These are phyloP conservation scores for Hypericum perforatum DNA, from an alignment of 345 rosid genomes.

Conservation along the genomic window DNA sequence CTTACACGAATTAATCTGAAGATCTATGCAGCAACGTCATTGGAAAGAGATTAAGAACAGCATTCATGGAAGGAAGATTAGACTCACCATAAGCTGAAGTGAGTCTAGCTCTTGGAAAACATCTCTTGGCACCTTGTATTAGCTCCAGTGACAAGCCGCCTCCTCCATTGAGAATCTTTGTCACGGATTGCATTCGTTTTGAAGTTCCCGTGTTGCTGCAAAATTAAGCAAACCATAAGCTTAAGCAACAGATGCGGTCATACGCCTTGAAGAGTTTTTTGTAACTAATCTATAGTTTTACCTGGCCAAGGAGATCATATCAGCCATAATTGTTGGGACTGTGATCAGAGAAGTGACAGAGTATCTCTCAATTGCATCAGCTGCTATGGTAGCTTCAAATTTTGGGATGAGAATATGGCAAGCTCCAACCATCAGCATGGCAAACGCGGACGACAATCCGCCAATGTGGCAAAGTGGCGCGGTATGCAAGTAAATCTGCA, in stretches of 20 bases:
- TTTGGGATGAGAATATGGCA: constrained; percentile 65
- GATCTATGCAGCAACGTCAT: neutral
- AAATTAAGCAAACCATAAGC: constrained; percentile 9
- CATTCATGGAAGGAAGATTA: constrained; percentile 7
- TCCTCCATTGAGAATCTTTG: constrained; percentile 77
- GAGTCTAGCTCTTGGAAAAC: constrained; percentile 59
- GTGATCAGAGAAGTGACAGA: constrained; percentile 70
- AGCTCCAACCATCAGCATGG: constrained; percentile 88
- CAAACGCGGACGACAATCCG: constrained; percentile 74
- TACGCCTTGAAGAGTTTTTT: too few species aligned
- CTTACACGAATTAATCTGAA: too few species aligned
- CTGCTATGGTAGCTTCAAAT: constrained; percentile 50
- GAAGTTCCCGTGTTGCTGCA: constrained; percentile 35
- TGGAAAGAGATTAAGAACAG: constrained; percentile 2
- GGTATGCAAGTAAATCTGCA: constrained; percentile 80
- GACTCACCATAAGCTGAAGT: constrained; percentile 67
- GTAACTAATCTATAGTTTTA: constrained; percentile 8
- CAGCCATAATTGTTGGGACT: constrained; percentile 76
- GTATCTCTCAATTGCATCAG: constrained; percentile 43
- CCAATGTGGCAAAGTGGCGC: constrained; percentile 84
- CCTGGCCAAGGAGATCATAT: constrained; percentile 44
- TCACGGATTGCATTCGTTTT: constrained; percentile 32
- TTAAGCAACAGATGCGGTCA: neutral
- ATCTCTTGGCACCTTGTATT: constrained; percentile 28
- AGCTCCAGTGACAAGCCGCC: constrained; percentile 56